These are phyloP conservation scores for Coniella lustricola DNA, from an alignment of 2,329 filamentous ascomycete genomes.

Conservation along the genomic window DNA sequence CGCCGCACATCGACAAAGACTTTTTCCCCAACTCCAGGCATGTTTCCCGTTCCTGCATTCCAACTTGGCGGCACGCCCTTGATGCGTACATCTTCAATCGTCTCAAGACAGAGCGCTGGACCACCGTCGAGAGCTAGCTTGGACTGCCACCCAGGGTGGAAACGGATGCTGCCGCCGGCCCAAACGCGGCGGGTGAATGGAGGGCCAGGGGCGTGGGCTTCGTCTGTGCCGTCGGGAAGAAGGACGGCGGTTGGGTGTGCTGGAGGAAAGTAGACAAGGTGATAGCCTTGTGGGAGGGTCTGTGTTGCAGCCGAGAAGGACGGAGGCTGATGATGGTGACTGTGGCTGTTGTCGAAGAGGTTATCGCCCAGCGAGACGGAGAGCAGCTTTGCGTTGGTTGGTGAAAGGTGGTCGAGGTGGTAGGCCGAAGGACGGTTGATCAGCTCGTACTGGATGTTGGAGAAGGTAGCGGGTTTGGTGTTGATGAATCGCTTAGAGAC, in stretches of 20 bases:
- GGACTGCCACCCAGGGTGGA: conserved; percentile 30
- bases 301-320: neutral
- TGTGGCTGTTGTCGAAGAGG: conserved; percentile 7
- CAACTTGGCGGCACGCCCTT: conserved; percentile 14
- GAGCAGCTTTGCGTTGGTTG: conserved; percentile 59
- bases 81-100: conserved; percentile 32
- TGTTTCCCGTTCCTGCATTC: conserved; percentile 15
- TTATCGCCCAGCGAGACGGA: conserved; percentile 44
- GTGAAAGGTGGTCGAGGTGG: conserved; percentile 41
- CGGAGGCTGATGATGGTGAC: neutral
- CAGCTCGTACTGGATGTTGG: conserved; percentile 13
- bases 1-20: conserved; percentile 46
- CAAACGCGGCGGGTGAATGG: conserved; percentile 76
- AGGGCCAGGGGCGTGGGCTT: conserved; percentile 64
- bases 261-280: conserved; percentile 82
- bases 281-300: conserved; percentile 59
- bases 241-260: conserved; percentile 55
- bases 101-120: conserved; percentile 38
- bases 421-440: conserved; percentile 21
- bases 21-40: conserved; percentile 29
- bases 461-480: conserved; percentile 10
- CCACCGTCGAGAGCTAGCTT: conserved; percentile 33
- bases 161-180: conserved; percentile 70
- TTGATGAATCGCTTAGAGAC: conserved; percentile 1
- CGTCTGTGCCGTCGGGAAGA: conserved; percentile 77